Evolutionary conservation across 2,329 filamentous ascomycete species (phyloP), one percentile per base, ranked within the genome.

Genomic region (Pyrenophora seminiperda): DNA sequence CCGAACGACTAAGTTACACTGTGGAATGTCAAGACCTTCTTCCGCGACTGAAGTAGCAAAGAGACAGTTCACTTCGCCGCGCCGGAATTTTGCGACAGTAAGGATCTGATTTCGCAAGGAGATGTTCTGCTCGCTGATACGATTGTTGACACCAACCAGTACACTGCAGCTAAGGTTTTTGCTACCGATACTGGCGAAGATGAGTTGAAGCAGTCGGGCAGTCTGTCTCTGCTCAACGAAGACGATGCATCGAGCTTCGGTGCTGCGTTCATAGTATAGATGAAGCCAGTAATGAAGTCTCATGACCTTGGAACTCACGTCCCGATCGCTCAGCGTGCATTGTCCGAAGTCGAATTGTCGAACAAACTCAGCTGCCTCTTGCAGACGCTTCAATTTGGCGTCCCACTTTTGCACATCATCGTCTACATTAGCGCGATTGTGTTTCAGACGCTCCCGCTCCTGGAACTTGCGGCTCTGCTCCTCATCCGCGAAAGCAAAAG

Each of bases 191-290:
- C 73, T 68, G 1, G 77, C 71, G 54, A 96, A 87, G 0, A 96
- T 76, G 34, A 88, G 84, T 1, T 82, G 77, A 1, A 99, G 76
- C 13, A 95, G 73, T 14, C 84, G 82, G 1, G 92, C 93, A 0
- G 91, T 93, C 56, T 88, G 84, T 32, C 91, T 81, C 67, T 88
- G 82, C 53, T 90, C 81, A 0, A 96, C 91, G 70, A 99, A 97
- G 0, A 97, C 83, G 47, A 99, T 96, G 65, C 91, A 96, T 53
- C 86, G 85, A 20, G 81, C 77, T 5, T 84, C 78, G 1, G 78
- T 79, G 2, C 77, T 73, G 2, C 78, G 72, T 24, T 81, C 74
- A 62, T 91, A 97, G 41, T 87, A 81, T 6, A 83, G 71, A 3
- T 72, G 67, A 1, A 97, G 77, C 47, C 85, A 83, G 2, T 77